Evolutionary conservation across 352 stramenopile genomes (phyloP), one percentile per base, ranked within the genome.

Genomic region (Phytophthora syringae): DNA sequence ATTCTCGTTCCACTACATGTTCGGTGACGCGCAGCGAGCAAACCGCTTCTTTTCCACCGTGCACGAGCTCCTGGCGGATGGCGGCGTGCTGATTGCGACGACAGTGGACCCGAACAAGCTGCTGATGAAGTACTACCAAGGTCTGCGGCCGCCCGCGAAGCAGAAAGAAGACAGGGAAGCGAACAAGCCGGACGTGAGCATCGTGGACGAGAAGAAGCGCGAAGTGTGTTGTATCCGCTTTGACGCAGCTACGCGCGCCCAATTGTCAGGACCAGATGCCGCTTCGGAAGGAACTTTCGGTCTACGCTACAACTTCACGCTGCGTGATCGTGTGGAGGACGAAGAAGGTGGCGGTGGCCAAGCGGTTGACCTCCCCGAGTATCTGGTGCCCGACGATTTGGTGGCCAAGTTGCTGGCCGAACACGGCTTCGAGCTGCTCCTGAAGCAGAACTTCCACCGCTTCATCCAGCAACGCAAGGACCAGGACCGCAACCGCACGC

Each of bases 1-100:
- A 82, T 99, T 99, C 78, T 97, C 98, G 12, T 98, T 99, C 67
- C 98, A 99, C 77, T 99, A 99, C 86, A 99, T 99, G 97, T 99
- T 99, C 85, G 88, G 93, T 28, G 95, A 97, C 15, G 80, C 90
- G 30, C 74, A 94, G 63, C 86, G 96, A 16, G 96, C 97, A 2
- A 74, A 78, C 30, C 78, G 87, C 20, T 99, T 99, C 67, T 98
- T 99, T 69, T 77, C 87, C 37, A 98, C 96, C 36, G 88, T 99
- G 7, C 93, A 94, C 56, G 74, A 89, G 36, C 70, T 98, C 47
- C 79, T 99, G 22, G 80, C 88, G 22, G 84, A 97, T 65, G 97
- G 96, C 36, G 97, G 97, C 10, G 89, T 97, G 55, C 90, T 99
- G 51, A 98, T 99, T 45, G 94, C 92, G 24, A 99, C 98, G 30